Conservation (phyloP, 306 rosid genomes). For the Vigna mungo region DNA sequence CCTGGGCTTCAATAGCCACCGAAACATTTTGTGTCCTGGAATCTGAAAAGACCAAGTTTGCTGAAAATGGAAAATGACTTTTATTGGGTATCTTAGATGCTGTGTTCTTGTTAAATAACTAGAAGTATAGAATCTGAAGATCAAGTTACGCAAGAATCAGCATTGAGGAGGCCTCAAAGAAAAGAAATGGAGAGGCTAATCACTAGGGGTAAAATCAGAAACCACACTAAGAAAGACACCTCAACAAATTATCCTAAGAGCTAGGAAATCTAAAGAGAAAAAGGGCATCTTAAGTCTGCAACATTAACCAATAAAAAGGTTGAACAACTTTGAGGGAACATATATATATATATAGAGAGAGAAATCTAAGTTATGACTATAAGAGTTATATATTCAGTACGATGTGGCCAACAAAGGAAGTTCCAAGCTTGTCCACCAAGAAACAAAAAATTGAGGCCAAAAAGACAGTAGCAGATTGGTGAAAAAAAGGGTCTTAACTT, state of each 20-base stretch:
- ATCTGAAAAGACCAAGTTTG: constrained; percentile 4
- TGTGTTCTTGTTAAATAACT: constrained; percentile 41
- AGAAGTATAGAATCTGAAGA: constrained; percentile 10
- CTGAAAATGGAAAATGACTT: constrained; percentile 34
- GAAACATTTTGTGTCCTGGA: constrained; percentile 56
- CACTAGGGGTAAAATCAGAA: constrained; percentile 8
- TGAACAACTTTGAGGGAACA: neutral
- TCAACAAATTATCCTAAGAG: neutral
- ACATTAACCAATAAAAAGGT: neutral
- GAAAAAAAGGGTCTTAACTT: constrained; percentile 18
- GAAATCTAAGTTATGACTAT: neutral
- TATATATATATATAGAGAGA: neutral
- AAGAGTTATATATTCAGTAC: constrained; percentile 6
- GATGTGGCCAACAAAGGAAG: neutral
- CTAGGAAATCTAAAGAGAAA: constrained; percentile 5
- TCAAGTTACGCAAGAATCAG: constrained; percentile 61
- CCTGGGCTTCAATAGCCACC: constrained; percentile 64
- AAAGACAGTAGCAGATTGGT: neutral
- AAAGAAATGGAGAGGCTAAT: constrained; percentile 49
- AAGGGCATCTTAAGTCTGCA: neutral
- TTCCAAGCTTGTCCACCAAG: neutral
- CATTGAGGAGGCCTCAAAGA: constrained; percentile 52
- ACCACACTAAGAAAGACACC: constrained; percentile 16
- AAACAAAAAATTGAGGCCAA: neutral
- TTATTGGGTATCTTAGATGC: constrained; percentile 40